Conservation (phyloP, 1,139 yeast species). For the Geotrichum armillariae region DNA sequence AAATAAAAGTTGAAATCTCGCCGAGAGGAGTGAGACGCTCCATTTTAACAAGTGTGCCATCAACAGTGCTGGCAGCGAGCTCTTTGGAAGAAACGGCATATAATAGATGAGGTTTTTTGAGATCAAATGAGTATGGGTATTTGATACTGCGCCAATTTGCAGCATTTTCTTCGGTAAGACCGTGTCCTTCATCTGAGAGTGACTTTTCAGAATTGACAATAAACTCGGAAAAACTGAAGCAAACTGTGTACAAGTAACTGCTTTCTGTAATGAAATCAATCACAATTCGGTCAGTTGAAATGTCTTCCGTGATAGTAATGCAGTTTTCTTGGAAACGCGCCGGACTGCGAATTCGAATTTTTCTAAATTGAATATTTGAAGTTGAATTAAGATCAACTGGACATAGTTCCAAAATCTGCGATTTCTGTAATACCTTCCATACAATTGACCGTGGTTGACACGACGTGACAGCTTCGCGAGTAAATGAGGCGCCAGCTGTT, state of each 20-base stretch:
- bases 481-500: constrained; percentile 26
- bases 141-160: constrained; percentile 34
- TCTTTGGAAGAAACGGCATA: constrained; percentile 47
- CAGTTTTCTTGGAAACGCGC: constrained; percentile 28
- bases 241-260: constrained; percentile 33
- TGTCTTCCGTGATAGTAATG: constrained; percentile 28
- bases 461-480: constrained; percentile 7
- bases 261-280: constrained; percentile 31
- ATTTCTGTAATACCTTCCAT: constrained; percentile 29
- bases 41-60: constrained; percentile 61
- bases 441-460: constrained; percentile 24
- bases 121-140: constrained; percentile 69
- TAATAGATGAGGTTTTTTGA: constrained; percentile 60
- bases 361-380: constrained; percentile 21
- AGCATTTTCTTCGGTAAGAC: constrained; percentile 26
- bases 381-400: constrained; percentile 27
- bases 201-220: constrained; percentile 4
- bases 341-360: constrained; percentile 29
- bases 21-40: constrained; percentile 42
- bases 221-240: constrained; percentile 24
- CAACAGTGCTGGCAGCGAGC: constrained; percentile 59
- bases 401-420: constrained; percentile 29
- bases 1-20: constrained; percentile 24
- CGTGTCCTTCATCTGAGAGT: constrained; percentile 14
- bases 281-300: constrained; percentile 24